Percentiles rank a stretch among this genome's conserved stretches.
Evolutionary conservation across 2,329 filamentous ascomycete species (phyloP).

Genomic region (Blastomyces gilchristii): DNA sequence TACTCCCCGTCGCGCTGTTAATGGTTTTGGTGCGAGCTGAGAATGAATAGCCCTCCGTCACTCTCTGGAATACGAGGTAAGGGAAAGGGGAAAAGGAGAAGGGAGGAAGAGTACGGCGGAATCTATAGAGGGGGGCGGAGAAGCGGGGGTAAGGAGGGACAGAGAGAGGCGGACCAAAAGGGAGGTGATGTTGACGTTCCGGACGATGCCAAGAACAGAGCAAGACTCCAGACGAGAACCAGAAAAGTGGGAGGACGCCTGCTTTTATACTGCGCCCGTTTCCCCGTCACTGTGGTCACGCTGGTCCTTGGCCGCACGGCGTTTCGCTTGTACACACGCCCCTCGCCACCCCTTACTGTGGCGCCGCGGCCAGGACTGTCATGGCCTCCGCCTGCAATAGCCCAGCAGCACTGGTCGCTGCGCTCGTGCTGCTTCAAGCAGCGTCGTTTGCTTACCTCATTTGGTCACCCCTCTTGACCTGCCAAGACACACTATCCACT

Average conservation of each 20-base stretch:
- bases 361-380: not conserved
- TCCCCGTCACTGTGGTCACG: slow-evolving; percentile 7
- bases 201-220: slow-evolving; percentile 17
- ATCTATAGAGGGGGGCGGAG: not conserved
- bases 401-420: slow-evolving; percentile 6
- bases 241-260: slow-evolving; percentile 13
- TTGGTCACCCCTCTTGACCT: not conserved
- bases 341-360: slow-evolving; percentile 8
- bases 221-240: slow-evolving; percentile 10
- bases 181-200: slow-evolving; percentile 11
- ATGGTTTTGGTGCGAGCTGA: not conserved
- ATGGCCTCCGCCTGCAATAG: not conserved
- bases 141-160: not conserved
- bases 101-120: not conserved
- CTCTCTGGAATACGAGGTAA: not conserved
- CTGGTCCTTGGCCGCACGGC: slow-evolving; percentile 9
- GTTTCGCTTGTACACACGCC: slow-evolving; percentile 10
- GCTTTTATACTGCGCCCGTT: slow-evolving; percentile 17
- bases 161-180: slow-evolving; percentile 4
- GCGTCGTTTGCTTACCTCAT: slow-evolving; percentile 8
- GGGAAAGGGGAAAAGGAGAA: not conserved
- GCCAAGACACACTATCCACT: not conserved
- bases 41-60: not conserved
- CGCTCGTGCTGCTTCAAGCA: not conserved
- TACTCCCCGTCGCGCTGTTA: not conserved